phyloP scores from a whole-genome alignment of 2,329 filamentous ascomycete species.

The Xylariaceae sp. region DNA sequence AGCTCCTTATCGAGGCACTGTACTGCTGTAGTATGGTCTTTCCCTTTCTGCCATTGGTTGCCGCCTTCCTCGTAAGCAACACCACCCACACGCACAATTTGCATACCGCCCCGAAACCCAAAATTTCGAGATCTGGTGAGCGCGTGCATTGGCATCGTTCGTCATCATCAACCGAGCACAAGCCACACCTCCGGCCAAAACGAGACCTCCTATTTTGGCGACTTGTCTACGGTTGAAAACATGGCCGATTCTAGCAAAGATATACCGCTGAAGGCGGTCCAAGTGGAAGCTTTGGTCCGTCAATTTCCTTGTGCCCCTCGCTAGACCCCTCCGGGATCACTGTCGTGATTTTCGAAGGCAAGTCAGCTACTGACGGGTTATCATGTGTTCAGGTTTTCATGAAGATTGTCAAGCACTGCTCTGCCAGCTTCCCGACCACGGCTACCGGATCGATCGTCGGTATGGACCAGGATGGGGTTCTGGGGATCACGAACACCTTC shows the following conservation, averaged over 20 bases:
- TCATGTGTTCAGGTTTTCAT: conserved; percentile 68
- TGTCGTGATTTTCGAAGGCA: background rate
- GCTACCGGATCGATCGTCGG: conserved; percentile 89
- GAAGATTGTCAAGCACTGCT: conserved; percentile 97
- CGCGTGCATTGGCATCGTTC: conserved; percentile 15
- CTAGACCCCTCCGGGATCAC: conserved; percentile 19
- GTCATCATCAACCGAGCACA: conserved; percentile 6
- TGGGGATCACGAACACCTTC: conserved; percentile 93
- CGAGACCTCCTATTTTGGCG: too few relatives aligned
- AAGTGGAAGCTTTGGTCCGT: conserved; percentile 89
- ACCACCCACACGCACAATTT: conserved; percentile 25
- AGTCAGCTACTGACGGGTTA: conserved; percentile 15
- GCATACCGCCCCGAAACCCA: conserved; percentile 25
- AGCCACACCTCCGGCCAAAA: conserved; percentile 8
- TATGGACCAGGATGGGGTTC: conserved; percentile 75
- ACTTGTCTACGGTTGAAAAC: conserved; percentile 24
- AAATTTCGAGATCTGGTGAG: conserved; percentile 23
- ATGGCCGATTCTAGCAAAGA: conserved; percentile 61
- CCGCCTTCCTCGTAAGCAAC: conserved; percentile 15
- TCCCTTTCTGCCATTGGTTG: conserved; percentile 19
- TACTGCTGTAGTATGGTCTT: too few relatives aligned
- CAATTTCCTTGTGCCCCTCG: conserved; percentile 29
- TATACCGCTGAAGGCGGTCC: conserved; percentile 74
- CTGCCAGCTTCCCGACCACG: conserved; percentile 77
- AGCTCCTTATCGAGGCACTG: too few relatives aligned